Evolutionary conservation across 2,329 filamentous ascomycete species (phyloP), one percentile per base, ranked within the genome.

Genomic region (Neoarthrinium moseri): DNA sequence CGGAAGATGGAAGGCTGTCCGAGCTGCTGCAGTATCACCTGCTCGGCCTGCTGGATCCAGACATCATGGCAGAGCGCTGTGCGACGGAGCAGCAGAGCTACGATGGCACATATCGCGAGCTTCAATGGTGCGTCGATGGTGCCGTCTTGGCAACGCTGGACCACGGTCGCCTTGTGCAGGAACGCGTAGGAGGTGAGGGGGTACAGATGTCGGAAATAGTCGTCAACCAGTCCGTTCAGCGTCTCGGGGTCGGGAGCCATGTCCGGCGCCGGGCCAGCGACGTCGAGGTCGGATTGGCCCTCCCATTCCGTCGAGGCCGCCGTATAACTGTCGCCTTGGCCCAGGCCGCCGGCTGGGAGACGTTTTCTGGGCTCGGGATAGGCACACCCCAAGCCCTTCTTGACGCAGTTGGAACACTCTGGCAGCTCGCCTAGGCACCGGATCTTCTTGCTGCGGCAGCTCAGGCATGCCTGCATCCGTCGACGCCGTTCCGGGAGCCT

Each of bases 151-250:
- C 60, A 62, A 22, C 63, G 55, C 26, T 60, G 56, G 27, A 57
- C 57, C 1, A 62, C 60, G 5, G 60, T 66, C n/a, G 59, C 53
- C 15, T 61, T 58, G 24, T 67, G 64, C 7, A 68, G 53, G 39
- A 68, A 68, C 4, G 63, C 55, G 39, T 64, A 66, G 2, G 63
- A 66, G 1, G 62, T 59, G 1, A 66, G 53, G 13, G 62, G 59
- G 39, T 65, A 64, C 10, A 62, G 51, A 20, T 60, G 50, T 3
- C 43, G 43, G 39, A 66, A 66, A 43, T 64, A 66, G 39, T 56
- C 56, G 22, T 60, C 56, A 41, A 64, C 52, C 18, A 59, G 45
- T 27, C 47, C 49, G 20, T 56, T 22, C 5, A 53, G 39, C 33
- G 48, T 55, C 12, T 51, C 43, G 15, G 34, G 10, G 40, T 56